phyloP scores from a whole-genome alignment of 129 eudicot species.

The Silybum marianum region DNA sequence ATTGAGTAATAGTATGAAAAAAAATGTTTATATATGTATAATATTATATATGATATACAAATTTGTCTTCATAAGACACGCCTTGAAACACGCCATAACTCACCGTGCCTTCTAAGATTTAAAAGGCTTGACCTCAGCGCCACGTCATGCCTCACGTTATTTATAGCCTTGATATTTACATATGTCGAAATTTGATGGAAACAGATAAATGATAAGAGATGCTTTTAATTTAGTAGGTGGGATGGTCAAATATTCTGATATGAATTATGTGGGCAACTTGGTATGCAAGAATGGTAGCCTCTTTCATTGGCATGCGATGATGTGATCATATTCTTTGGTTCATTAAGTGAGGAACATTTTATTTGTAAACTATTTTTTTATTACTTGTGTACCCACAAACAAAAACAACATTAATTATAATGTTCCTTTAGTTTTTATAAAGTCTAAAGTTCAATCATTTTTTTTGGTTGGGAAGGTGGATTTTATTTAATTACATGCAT shows the following conservation, averaged over 20 bases:
- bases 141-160: too few species aligned
- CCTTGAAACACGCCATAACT: too few species aligned
- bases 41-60: too few species aligned
- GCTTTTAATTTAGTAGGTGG: not conserved
- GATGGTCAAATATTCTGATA: not conserved
- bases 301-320: not conserved
- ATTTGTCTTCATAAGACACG: too few species aligned
- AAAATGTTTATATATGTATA: too few species aligned
- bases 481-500: not conserved
- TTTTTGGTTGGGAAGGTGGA: not conserved
- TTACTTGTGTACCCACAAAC: not conserved
- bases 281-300: conserved; percentile 1
- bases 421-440: not conserved
- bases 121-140: too few species aligned
- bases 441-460: not conserved
- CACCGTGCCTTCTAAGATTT: too few species aligned
- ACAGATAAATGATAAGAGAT: not conserved
- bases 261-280: not conserved
- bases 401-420: not conserved
- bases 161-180: too few species aligned
- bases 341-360: not conserved
- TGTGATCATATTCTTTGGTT: conserved; percentile 2
- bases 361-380: not conserved
- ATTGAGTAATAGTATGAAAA: too few species aligned
- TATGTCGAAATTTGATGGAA: too few species aligned